Percentiles rank a stretch among this genome's conserved stretches.
phyloP scores from a whole-genome alignment of 2,329 filamentous ascomycete genomes.

The Penicillium sp. region DNA sequence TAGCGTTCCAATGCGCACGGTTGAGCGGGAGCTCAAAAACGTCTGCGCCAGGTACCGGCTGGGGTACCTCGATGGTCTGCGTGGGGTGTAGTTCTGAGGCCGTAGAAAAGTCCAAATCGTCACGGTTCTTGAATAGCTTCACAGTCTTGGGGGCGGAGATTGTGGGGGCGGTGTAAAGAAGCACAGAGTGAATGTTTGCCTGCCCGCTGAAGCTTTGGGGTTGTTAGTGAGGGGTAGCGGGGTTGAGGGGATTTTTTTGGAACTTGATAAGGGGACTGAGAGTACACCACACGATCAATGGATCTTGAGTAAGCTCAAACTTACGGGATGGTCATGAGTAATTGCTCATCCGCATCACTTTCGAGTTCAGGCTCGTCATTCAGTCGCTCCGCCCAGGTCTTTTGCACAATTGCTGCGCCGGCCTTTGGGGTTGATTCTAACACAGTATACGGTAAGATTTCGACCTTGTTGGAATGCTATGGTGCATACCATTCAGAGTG shows the following conservation, averaged over 20 bases:
- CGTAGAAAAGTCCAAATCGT: conserved; percentile 80
- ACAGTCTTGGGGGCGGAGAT: conserved; percentile 75
- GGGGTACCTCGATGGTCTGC: conserved; percentile 75
- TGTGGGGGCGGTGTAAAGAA: conserved; percentile 76
- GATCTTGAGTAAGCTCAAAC: conserved; percentile 31
- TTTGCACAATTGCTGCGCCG: conserved; percentile 77
- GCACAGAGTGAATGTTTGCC: conserved; percentile 85
- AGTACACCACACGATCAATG: background rate
- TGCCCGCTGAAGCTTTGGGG: conserved; percentile 87
- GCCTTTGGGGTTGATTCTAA: conserved; percentile 63
- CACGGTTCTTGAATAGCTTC: conserved; percentile 83
- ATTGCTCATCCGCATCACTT: conserved; percentile 87
- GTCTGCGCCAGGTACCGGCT: conserved; percentile 61
- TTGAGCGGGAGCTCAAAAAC: conserved; percentile 87
- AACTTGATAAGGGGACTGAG: background rate
- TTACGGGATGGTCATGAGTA: conserved; percentile 89
- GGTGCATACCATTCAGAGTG: conserved; percentile 69
- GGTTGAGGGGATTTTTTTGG: conserved; percentile 15
- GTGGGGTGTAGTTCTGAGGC: conserved; percentile 71
- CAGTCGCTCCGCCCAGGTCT: conserved; percentile 86
- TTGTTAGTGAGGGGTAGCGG: conserved; percentile 28
- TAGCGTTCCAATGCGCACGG: conserved; percentile 83
- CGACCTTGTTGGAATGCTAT: background rate
- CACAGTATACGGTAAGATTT: background rate
- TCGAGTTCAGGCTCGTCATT: conserved; percentile 71